These are phyloP conservation scores for Trichoderma afroharzianum DNA, from an alignment of 2,329 filamentous ascomycete species.

Conservation along the genomic window DNA sequence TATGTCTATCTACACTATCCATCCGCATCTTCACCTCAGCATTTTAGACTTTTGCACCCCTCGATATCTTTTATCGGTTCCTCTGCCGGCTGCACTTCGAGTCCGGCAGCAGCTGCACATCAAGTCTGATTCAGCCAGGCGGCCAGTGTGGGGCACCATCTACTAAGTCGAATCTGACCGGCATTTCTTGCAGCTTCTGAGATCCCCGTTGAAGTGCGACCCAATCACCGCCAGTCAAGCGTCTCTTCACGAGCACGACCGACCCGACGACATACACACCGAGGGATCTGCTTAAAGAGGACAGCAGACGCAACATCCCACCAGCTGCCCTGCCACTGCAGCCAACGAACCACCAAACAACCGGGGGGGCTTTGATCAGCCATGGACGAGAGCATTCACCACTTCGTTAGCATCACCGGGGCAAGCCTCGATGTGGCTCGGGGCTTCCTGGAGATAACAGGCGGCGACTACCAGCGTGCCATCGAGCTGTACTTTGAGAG, in stretches of 20 bases:
- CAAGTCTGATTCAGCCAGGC: not conserved
- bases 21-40: not conserved
- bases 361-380: not conserved
- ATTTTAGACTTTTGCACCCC: not conserved
- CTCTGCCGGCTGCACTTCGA: not conserved
- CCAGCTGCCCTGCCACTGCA: not conserved
- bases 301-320: not conserved
- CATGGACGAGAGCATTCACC: constrained; percentile 71
- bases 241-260: not conserved
- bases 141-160: constrained; percentile 5
- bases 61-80: not conserved
- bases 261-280: not conserved
- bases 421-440: constrained; percentile 69
- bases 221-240: not conserved
- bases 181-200: constrained; percentile 12
- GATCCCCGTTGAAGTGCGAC: not conserved
- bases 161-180: not conserved
- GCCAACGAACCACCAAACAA: not conserved
- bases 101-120: not conserved
- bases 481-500: constrained; percentile 89
- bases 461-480: constrained; percentile 78
- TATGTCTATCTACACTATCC: no score
- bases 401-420: constrained; percentile 80
- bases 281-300: not conserved
- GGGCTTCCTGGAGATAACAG: constrained; percentile 81